Base-by-base conservation (phyloP, 2,329 filamentous ascomycete species). In the Colletotrichum eleusines region DNA sequence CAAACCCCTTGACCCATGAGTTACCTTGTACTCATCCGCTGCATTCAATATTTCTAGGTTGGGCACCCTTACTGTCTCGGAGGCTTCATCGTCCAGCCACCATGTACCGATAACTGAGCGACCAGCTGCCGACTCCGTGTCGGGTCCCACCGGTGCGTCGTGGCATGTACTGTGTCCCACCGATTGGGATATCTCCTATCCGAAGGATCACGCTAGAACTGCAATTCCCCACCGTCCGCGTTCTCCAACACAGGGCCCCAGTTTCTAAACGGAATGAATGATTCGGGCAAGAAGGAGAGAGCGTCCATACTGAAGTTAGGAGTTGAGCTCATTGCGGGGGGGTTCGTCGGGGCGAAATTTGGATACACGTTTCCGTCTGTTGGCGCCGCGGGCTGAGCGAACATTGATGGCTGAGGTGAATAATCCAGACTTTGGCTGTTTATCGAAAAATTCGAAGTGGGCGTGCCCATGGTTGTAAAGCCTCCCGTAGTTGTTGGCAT, bases 71-170 rank as follows among this genome's bases (percentile, higher is more conserved):
- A 50, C 11, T 16, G 46, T 2, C 12, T 5, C 12, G 23, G 11
- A 23, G 11, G 23, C 31, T 66, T 14, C 16, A 33, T 20, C 28
- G 23, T 0, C 33, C 23, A 26, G 57, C 23, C 7, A 16, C 20
- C n/a, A 44, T 44, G 40, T 42, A 20, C 16, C 20, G 18, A 9
- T 42, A 62, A 40, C 16, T 33, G 31, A 46, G 6, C 46, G 38
- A 42, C 63, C 67, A 65, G 65, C 61, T 28, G 64, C 71, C 72
- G 69, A 69, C 51, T 75, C 74, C 74, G 68, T 66, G 68, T 74
- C 73, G 73, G 74, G 48, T 26, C 31, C 63, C 66, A 38, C 44
- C 31, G 40, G 16, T 11, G 7, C 5, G 6, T 9, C 33, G 11
- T 40, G 16, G 23, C 23, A 40, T 20, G 11, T 14, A 33, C 33